Evolutionary conservation across 2,329 filamentous ascomycete species (phyloP).

Genomic region (Endoconidiophora polonica): DNA sequence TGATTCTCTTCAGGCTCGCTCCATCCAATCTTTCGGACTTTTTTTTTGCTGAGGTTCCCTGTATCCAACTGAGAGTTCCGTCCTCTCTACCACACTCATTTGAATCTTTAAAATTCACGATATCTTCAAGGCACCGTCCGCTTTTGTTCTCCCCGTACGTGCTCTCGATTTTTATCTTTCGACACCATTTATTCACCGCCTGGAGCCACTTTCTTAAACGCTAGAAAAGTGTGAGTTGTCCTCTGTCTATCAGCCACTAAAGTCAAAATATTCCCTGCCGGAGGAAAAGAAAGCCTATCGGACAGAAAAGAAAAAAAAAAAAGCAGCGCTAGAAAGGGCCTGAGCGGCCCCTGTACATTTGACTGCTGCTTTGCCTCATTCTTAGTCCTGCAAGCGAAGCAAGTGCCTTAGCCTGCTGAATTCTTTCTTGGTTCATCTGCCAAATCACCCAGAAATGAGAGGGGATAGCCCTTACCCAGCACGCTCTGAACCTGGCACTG

Average conservation of each 20-base stretch:
- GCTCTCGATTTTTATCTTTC: background rate
- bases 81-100: conserved; percentile 13
- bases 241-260: background rate
- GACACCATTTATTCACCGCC: background rate
- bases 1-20: background rate
- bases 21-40: conserved; percentile 6
- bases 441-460: too few species aligned
- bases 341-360: too few species aligned
- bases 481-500: too few species aligned
- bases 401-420: too few species aligned
- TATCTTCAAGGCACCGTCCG: background rate
- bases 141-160: background rate
- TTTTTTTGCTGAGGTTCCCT: conserved; percentile 5
- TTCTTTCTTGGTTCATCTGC: too few species aligned
- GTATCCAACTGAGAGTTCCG: conserved; percentile 12
- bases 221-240: conserved; percentile 5
- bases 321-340: too few species aligned
- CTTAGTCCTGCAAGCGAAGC: too few species aligned
- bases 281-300: too few species aligned
- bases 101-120: conserved; percentile 1
- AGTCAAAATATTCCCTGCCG: too few species aligned
- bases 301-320: too few species aligned
- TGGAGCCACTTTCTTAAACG: background rate
- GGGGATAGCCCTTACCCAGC: too few species aligned
- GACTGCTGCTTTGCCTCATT: too few species aligned